Conservation (phyloP, 805 yeast species). For the Priceomyces fermenticarens region DNA sequence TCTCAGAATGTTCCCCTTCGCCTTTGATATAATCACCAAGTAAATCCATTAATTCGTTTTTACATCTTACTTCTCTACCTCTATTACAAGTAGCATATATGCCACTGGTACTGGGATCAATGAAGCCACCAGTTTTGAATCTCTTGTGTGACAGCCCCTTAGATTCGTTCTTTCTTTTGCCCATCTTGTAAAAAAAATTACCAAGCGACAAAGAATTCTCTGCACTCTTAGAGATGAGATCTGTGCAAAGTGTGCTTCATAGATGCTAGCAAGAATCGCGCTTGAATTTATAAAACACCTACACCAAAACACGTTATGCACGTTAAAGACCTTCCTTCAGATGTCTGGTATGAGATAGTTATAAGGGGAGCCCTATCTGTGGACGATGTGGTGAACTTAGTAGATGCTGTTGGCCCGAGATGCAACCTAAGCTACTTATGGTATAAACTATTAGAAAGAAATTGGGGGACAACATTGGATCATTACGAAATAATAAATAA, state of each 20-base stretch:
- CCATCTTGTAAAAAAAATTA: conserved; percentile 14
- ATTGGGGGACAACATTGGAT: conserved; percentile 4
- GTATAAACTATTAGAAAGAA: conserved; percentile 8
- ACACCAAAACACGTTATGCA: conserved; percentile 1
- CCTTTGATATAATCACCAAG: conserved; percentile 39
- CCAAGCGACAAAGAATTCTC: not conserved
- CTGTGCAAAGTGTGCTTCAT: not conserved
- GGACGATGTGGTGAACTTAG: conserved; percentile 10
- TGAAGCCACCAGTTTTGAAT: conserved; percentile 48
- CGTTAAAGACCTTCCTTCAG: conserved; percentile 11
- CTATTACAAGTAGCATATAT: conserved; percentile 87
- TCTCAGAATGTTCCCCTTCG: conserved; percentile 21
- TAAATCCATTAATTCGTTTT: conserved; percentile 64
- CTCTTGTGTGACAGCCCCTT: conserved; percentile 28
- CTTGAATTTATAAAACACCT: no score
- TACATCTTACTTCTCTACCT: conserved; percentile 72
- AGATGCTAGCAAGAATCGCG: no score
- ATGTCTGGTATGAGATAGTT: conserved; percentile 15
- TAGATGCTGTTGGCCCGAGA: conserved; percentile 1
- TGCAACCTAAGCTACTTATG: conserved; percentile 10
- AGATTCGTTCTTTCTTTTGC: conserved; percentile 23
- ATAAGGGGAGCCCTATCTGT: conserved; percentile 7
- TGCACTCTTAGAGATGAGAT: not conserved
- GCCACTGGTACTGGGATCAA: conserved; percentile 87
- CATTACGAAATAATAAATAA: not conserved